Base-by-base conservation (phyloP, 176 grass and related monocot genomes). In the Raddia guianensis region DNA sequence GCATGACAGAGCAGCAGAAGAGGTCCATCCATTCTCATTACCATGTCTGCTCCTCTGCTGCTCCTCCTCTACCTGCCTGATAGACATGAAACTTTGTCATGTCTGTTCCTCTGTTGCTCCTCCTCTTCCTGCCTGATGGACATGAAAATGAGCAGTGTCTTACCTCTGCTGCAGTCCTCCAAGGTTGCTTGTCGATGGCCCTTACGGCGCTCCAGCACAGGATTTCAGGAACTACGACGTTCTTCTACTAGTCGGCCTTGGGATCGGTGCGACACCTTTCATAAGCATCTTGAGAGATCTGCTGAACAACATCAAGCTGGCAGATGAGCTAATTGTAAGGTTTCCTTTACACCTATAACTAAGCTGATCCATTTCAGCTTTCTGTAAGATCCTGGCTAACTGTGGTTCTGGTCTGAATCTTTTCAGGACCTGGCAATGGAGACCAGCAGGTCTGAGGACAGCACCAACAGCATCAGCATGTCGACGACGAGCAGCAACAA, bases 171-270 rank as follows among this genome's bases (percentile, higher is more conserved):
- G 50, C 86, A 93, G 93, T 59, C 76, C 85, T 8, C 88, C 88
- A 21, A 87, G 88, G 60, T 80, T 97, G 68, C 84, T 97, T 8
- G 81, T 97, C 6, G 93, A 97, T 32, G 90, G 93, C 40, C 93
- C 93, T 68, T 97, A 97, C 0, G 90, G 93, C 18, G 86, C 90
- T 5, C 83, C 90, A 1, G 93, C 90, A 0, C 90, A 97, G 51
- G 88, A 97, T 49, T 95, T 90, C 76, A 86, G 66, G 76, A 89
- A 90, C 45, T 97, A 97, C 8, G 89, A 97, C 46, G 88, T 97
- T 62, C 80, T 89, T 42, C 93, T 97, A 6, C 76, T 93, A 0
- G 85, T 93, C 2, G 93, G 86, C 18, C 90, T 93, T 9, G 88
- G 88, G 4, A 93, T 97, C 0, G 90, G 88, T 0, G 90, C 90